Conservation (phyloP, 2,329 filamentous ascomycete species). For the Didymella lethalis region DNA sequence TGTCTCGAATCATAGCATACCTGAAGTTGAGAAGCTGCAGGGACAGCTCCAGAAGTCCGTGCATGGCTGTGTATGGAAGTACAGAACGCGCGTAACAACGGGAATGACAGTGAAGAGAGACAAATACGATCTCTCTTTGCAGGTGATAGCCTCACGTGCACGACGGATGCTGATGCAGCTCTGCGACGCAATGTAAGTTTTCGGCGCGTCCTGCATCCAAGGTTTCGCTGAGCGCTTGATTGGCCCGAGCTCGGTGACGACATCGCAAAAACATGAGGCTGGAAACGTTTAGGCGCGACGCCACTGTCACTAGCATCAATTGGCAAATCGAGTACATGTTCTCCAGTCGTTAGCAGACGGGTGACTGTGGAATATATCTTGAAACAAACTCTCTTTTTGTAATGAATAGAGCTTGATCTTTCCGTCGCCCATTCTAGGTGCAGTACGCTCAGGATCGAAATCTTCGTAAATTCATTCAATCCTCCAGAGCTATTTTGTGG, state of each 20-base stretch:
- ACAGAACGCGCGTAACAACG: not conserved
- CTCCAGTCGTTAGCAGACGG: not conserved
- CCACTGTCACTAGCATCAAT: not conserved
- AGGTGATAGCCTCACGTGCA: slow-evolving; percentile 1
- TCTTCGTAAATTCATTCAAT: not conserved
- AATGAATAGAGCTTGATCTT: not conserved
- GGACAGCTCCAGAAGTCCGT: slow-evolving; percentile 36
- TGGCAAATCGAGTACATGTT: not conserved
- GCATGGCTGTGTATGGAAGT: slow-evolving; percentile 27
- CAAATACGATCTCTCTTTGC: not conserved
- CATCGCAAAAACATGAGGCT: slow-evolving; percentile 15
- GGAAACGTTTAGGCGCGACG: slow-evolving; percentile 3
- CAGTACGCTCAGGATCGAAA: not conserved
- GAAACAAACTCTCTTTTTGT: not conserved
- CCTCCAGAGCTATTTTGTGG: not conserved
- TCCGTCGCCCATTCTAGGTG: not conserved
- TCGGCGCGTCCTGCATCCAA: slow-evolving; percentile 17
- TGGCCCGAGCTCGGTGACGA: slow-evolving; percentile 21
- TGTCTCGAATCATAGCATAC: slow-evolving; percentile 22
- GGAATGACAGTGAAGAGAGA: slow-evolving; percentile 12
- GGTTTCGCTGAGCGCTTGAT: slow-evolving; percentile 11
- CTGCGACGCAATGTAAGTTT: slow-evolving; percentile 12
- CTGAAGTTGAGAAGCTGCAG: slow-evolving; percentile 36
- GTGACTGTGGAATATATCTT: not conserved
- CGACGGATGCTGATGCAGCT: slow-evolving; percentile 9